Base-by-base conservation (phyloP, 202 grass and related monocot species). In the Bolboschoenoplectus hybrid region DNA sequence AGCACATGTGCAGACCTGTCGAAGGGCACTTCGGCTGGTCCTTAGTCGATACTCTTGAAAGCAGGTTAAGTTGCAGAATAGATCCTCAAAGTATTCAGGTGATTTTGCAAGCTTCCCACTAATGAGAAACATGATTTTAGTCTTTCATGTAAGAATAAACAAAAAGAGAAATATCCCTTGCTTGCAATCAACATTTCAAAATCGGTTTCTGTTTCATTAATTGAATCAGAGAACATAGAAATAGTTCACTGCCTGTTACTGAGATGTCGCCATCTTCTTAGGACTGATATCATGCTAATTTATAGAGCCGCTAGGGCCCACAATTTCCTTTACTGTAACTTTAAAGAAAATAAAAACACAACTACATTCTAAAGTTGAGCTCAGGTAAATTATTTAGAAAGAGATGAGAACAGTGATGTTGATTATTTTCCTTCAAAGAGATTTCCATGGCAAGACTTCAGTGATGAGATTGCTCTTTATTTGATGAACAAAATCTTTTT, bases 71-170 rank as follows among this genome's bases (percentile, higher is more conserved):
- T 85, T 87, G 88, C 93, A 97, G 77, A 97, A 97, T 82, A 97
- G 84, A 80, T 97, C 95, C 85, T 97, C 95, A 83, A 97, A 97
- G 89, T 97, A 97, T 89, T 97, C 93, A 82, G 95, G 95, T 65
- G 88, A 84, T 87, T 97, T 97, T 58, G 95, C 89, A 64, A 95
- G 90, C 78, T 87, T 93, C 67, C 90, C 93, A 66, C 95, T 97
- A 88, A 67, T 78, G 35, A 74, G 7, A 81, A 79, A 81, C 19
- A 60, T 11, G 1, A 66, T 66, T 65, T 82, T 63, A 82, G 34
- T 45, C 19, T 66, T 66, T 45, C 45, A 61, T 5, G 5, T 6
- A 63, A 80, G 13, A 14, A 60, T 7, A 80, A 80, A 16, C 1
- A 6, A 72, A 45, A 20, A 47, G 41, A 72, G 70, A 47, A 74